Evolutionary conservation across 2,329 filamentous ascomycete genomes (phyloP), one percentile per base, ranked within the genome.

Genomic region (Trichophaea hybrida): DNA sequence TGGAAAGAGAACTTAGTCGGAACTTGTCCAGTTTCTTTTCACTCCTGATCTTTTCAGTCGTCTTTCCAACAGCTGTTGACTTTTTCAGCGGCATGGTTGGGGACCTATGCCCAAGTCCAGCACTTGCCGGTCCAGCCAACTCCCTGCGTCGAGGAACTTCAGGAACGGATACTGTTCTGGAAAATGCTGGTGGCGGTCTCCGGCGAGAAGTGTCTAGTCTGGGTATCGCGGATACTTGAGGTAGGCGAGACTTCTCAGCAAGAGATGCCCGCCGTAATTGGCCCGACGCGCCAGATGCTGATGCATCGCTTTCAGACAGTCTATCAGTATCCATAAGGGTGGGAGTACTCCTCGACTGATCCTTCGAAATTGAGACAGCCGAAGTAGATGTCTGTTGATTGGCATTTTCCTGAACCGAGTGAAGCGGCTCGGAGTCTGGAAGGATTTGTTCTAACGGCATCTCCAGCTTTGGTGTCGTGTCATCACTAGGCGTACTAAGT

Each of bases 11-110:
- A 33, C 76, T 77, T 1, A 91, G 73, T 0, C 82, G 83, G 10
- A 89, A 74, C 58, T 84, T 81, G 65, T 88, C 88, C 12, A 95
- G 75, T 68, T 87, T 88, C 72, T 87, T 91, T 63, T 95, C 87
- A 37, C 48, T 35, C 59, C 63, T 66, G 46, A 44, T 56, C 52
- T 65, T 66, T 55, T 65, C 64, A 31, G 57, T 51, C 17, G 43
- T 59, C 33, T 65, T 62, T 34, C 53, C 53, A 31, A 48, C 15
- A 15, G 55, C 57, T 6, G 59, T 59, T 15, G 55, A n/a, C 31
- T 64, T 66, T 43, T 66, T 66, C 37, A 52, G 37, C 24, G 63
- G 61, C 50, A 61, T 58, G 5, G 64, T 58, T 35, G 58, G 56
- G 13, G 61, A 57, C 7, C 40, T 38, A 13, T 54, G 64, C 24